Evolutionary conservation across 2,329 filamentous ascomycete species (phyloP).

Genomic region (Monosporascus sp.): DNA sequence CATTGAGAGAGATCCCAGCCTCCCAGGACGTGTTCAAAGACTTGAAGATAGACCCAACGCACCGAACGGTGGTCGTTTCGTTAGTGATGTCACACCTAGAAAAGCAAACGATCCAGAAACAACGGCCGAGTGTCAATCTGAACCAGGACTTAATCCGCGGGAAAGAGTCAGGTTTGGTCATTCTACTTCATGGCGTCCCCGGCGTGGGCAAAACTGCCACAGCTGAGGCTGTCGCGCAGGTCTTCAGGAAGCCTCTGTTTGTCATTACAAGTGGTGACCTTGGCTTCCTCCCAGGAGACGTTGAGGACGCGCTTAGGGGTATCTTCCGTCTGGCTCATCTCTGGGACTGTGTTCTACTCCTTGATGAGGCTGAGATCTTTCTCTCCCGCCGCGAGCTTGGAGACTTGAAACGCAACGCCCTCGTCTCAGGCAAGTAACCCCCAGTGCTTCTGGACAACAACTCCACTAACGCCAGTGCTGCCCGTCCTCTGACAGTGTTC

Average conservation of each 20-base stretch:
- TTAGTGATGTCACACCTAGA: no score
- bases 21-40: no score
- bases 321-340: constrained; percentile 37
- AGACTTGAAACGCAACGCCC: constrained; percentile 29
- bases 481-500: constrained; percentile 23
- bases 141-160: constrained; percentile 16
- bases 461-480: no score
- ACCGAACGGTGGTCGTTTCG: no score
- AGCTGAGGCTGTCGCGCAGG: constrained; percentile 5
- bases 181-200: constrained; percentile 1
- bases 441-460: background rate
- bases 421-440: constrained; percentile 16
- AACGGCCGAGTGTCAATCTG: no score
- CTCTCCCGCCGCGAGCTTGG: constrained; percentile 21
- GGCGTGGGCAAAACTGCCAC: constrained; percentile 11
- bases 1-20: no score
- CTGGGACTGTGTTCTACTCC: constrained; percentile 24
- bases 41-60: no score
- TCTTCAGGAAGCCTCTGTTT: constrained; percentile 3
- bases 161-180: constrained; percentile 14
- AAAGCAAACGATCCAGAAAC: no score
- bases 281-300: constrained; percentile 33
- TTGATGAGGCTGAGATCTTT: constrained; percentile 26
- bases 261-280: constrained; percentile 23
- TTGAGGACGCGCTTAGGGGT: constrained; percentile 35